Percentiles rank a stretch among this genome's conserved stretches.
Conservation (phyloP, 805 yeast genomes). For the Metschnikowia gelsemii region DNA sequence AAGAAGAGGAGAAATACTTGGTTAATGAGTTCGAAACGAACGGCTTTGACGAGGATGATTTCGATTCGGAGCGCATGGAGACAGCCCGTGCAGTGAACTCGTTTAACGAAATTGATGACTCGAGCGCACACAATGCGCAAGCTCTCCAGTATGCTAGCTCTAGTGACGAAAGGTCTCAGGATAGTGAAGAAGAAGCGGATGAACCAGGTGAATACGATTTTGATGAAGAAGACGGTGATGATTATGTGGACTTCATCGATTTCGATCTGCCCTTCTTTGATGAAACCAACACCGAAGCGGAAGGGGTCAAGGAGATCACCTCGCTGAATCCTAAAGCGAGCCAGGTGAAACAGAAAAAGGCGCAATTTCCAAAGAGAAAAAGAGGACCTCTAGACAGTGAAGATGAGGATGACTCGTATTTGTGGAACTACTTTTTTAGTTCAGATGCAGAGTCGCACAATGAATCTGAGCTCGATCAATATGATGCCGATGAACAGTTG, state of each 20-base stretch:
- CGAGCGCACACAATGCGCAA: slow-evolving; percentile 28
- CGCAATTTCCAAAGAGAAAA: slow-evolving; percentile 14
- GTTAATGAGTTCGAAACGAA: slow-evolving; percentile 47
- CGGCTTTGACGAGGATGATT: slow-evolving; percentile 47
- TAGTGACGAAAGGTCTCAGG: slow-evolving; percentile 29
- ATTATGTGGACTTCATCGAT: slow-evolving; percentile 40
- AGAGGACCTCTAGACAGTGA: slow-evolving; percentile 31
- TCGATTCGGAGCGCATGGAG: slow-evolving; percentile 25
- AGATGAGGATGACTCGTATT: slow-evolving; percentile 66
- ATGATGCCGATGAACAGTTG: slow-evolving; percentile 24
- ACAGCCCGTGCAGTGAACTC: slow-evolving; percentile 20
- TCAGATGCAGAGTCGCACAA: slow-evolving; percentile 37
- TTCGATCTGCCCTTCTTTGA: slow-evolving; percentile 34
- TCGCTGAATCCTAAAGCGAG: slow-evolving; percentile 11
- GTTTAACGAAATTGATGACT: slow-evolving; percentile 15
- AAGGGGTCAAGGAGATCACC: slow-evolving; percentile 9
- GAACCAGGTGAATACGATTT: slow-evolving; percentile 8
- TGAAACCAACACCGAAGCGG: slow-evolving; percentile 10
- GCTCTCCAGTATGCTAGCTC: slow-evolving; percentile 42
- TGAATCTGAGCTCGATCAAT: slow-evolving; percentile 24
- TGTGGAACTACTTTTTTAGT: slow-evolving; percentile 72
- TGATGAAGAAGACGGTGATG: slow-evolving; percentile 38
- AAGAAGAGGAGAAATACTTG: slow-evolving; percentile 45
- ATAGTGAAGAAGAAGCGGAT: slow-evolving; percentile 34
- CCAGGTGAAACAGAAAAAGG: slow-evolving; percentile 14